Base-by-base conservation (phyloP, 1,284 basidiomycete genomes). In the Fomitopsis pinicola region DNA sequence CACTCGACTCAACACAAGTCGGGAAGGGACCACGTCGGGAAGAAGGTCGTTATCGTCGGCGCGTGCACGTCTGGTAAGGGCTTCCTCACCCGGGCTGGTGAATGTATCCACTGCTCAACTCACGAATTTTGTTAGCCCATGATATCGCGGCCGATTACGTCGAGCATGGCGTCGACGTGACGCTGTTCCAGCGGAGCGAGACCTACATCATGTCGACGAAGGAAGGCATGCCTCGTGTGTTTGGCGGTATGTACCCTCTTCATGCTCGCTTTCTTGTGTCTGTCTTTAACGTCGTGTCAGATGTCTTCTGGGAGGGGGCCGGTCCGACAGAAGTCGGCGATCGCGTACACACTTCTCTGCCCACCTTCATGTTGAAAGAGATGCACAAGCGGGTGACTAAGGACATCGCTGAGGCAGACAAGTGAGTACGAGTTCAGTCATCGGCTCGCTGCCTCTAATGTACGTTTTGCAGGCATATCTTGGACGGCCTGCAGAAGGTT, bases 161-260 rank as follows among this genome's bases (percentile, higher is more conserved):
- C n/a, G 73, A 79, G 35, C 74, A 81, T 59, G 81, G 79, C 40
- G 75, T 78, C 17, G 82, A 83, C 55, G 79, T 85, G 5, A 87
- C 85, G 3, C 83, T 89, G 75, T 80, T 82, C 63, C 88, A 90
- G 72, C 78, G 88, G 30, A 78, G 78, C 36, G 78, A 83, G 3
- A 89, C 85, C 9, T 87, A 85, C 69, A 74, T 89, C 65, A 85
- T 89, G 81, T 78, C 69, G 62, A 80, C 76, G 54, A 78, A 73
- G 73, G 76, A 75, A 66, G 82, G 76, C 62, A 74, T 73, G 72
- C 74, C 71, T 12, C 72, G 66, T 8, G 72, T 76, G 63, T 71
- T 80, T 57, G 67, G 72, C 45, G 59, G 75, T 76, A 61, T 60
- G 74, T 69, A 14, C 22, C 9, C 38, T 44, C 58, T 57, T 6